Evolutionary conservation across 2,329 filamentous ascomycete genomes (phyloP).

Genomic region (Fusarium papillatum): DNA sequence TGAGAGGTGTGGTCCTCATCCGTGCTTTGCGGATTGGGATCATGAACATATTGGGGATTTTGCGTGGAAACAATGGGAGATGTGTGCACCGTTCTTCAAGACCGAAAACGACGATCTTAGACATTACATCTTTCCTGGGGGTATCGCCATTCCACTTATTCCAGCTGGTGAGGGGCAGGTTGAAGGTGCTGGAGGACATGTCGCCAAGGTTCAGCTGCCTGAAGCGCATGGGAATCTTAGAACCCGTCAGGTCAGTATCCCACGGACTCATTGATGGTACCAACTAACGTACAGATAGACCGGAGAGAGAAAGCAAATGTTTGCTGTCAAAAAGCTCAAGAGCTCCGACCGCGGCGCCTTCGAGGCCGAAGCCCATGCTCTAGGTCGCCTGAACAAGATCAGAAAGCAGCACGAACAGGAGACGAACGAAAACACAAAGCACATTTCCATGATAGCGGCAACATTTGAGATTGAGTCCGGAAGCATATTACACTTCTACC

Average conservation of each 20-base stretch:
- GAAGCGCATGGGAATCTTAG: not conserved
- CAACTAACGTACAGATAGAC: too few relatives aligned
- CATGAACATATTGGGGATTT: not conserved
- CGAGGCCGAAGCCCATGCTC: not conserved
- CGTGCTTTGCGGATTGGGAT: constrained; percentile 11
- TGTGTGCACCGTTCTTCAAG: constrained; percentile 16
- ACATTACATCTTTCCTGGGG: constrained; percentile 9
- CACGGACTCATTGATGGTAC: not conserved
- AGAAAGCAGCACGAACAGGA: not conserved
- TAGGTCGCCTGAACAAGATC: not conserved
- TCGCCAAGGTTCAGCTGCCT: not conserved
- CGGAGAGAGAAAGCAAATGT: not conserved
- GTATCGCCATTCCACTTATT: not conserved
- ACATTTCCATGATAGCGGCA: constrained; percentile 4
- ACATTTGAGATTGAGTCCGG: constrained; percentile 9
- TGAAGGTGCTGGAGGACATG: not conserved
- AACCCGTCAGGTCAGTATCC: not conserved
- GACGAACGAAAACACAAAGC: not conserved
- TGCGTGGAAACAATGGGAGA: not conserved
- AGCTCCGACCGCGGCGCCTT: not conserved
- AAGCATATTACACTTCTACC: not conserved
- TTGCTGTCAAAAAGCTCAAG: not conserved
- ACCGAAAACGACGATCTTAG: not conserved
- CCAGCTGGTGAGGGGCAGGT: not conserved
- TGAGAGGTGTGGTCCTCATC: not conserved